Percentiles rank a stretch among this genome's conserved stretches.
phyloP scores from a whole-genome alignment of 805 yeast genomes.

The Candida palmyrensis region DNA sequence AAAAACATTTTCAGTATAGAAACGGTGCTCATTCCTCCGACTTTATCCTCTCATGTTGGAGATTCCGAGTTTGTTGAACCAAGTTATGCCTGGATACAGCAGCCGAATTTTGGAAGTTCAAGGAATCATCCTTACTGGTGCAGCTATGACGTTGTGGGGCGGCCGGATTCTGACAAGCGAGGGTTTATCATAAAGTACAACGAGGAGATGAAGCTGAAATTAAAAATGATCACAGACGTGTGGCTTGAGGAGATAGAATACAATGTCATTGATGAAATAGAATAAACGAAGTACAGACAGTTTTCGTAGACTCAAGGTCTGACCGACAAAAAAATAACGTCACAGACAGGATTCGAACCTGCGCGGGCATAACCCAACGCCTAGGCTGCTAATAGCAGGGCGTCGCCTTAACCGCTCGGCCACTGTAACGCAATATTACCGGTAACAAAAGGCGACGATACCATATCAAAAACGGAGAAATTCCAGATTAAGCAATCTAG shows the following conservation, averaged over 20 bases:
- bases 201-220: constrained; percentile 8
- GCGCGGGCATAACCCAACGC: constrained; percentile 44
- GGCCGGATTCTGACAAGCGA: constrained; percentile 8
- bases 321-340: constrained; percentile 25
- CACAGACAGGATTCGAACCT: constrained; percentile 52
- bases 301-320: no score
- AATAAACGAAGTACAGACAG: neutral
- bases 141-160: constrained; percentile 27
- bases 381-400: constrained; percentile 36
- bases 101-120: constrained; percentile 11
- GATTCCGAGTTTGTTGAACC: constrained; percentile 20
- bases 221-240: constrained; percentile 16
- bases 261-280: neutral
- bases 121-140: constrained; percentile 26
- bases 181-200: constrained; percentile 16
- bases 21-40: constrained; percentile 21
- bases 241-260: constrained; percentile 13
- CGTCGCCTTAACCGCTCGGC: constrained; percentile 52
- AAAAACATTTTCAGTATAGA: constrained; percentile 20
- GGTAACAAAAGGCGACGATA: no score
- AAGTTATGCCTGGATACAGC: constrained; percentile 18
- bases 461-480: no score
- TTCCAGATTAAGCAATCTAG: no score
- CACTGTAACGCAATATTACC: constrained; percentile 30
- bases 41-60: constrained; percentile 10